Conservation (phyloP, 768 basidiomycete species). For the Exsudoporus frostii region DNA sequence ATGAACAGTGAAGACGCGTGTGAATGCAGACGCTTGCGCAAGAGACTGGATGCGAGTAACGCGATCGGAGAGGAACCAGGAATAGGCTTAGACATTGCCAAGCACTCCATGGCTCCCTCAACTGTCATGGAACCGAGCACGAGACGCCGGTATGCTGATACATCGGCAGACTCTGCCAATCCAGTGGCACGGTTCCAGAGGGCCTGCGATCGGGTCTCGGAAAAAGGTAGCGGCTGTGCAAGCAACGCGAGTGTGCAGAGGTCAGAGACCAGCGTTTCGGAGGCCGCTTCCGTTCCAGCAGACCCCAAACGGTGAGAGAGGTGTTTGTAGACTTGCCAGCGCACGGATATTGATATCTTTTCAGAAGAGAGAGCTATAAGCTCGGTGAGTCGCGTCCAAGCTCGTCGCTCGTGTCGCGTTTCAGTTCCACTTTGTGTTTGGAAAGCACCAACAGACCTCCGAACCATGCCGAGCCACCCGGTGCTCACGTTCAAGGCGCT, state of each 20-base stretch:
- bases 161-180: conserved; percentile 23
- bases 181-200: conserved; percentile 41
- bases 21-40: conserved; percentile 49
- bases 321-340: conserved; percentile 54
- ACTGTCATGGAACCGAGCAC: conserved; percentile 52
- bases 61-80: conserved; percentile 39
- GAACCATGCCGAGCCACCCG: conserved; percentile 37
- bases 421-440: background rate
- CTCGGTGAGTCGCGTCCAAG: conserved; percentile 52
- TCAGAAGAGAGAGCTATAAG: conserved; percentile 36
- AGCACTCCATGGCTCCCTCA: conserved; percentile 47
- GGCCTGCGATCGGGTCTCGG: conserved; percentile 40
- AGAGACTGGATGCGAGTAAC: conserved; percentile 47
- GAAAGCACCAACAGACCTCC: conserved; percentile 19
- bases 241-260: conserved; percentile 58
- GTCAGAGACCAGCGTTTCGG: conserved; percentile 42
- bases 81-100: conserved; percentile 22
- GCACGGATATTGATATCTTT: conserved; percentile 32
- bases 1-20: conserved; percentile 59
- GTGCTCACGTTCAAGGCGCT: conserved; percentile 38
- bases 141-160: conserved; percentile 49
- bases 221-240: conserved; percentile 38
- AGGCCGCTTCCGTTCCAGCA: conserved; percentile 6
- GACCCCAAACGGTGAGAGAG: conserved; percentile 34
- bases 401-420: conserved; percentile 41